Conservation (phyloP, 805 yeast species). For the Candida wancherniae region DNA sequence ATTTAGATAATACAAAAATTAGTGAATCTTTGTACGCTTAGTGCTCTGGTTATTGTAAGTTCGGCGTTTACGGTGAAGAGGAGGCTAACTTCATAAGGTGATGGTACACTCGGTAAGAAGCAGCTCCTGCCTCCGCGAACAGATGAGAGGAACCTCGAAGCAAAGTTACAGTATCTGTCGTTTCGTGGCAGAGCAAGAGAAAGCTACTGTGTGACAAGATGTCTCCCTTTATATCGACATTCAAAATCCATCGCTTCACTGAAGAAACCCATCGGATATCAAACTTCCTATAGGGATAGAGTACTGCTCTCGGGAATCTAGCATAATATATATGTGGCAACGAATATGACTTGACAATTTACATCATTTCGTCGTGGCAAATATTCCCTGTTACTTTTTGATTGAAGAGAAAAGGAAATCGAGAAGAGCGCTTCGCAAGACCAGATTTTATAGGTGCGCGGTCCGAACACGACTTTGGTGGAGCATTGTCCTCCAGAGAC, state of each 20-base stretch:
- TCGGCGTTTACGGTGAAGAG: too few species aligned
- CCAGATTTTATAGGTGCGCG: slow-evolving; percentile 11
- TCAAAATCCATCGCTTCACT: slow-evolving; percentile 53
- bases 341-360: slow-evolving; percentile 57
- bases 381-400: slow-evolving; percentile 59
- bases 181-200: neutral
- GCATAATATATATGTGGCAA: slow-evolving; percentile 48
- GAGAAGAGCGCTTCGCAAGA: slow-evolving; percentile 10
- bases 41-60: too few species aligned
- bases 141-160: too few species aligned
- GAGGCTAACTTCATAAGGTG: too few species aligned
- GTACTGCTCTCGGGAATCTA: slow-evolving; percentile 49
- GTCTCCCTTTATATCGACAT: slow-evolving; percentile 54
- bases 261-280: slow-evolving; percentile 45
- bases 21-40: too few species aligned
- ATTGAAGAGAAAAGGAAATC: slow-evolving; percentile 35
- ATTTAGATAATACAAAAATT: slow-evolving; percentile 12
- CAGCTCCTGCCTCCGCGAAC: too few species aligned
- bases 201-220: slow-evolving; percentile 11
- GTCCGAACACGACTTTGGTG: slow-evolving; percentile 12
- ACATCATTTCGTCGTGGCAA: slow-evolving; percentile 67
- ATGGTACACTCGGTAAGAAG: too few species aligned
- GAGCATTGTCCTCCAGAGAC: too few species aligned
- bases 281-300: slow-evolving; percentile 57
- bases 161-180: too few species aligned